Conservation (phyloP, 345 rosid species). For the Lepidium aucheri region DNA sequence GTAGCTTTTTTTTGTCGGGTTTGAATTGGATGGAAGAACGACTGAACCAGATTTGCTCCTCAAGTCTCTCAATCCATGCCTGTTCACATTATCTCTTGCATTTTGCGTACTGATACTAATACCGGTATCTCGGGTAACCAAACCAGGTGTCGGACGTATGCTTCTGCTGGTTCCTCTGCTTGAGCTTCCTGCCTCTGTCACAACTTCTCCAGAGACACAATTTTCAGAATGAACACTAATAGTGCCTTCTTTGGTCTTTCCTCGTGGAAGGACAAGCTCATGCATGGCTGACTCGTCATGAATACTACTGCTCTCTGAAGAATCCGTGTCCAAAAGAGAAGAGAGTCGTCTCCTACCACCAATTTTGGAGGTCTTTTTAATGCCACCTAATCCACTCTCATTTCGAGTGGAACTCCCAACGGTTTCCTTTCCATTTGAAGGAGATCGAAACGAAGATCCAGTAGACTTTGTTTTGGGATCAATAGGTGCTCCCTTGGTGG, state of each 20-base stretch:
- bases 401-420: constrained; percentile 55
- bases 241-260: constrained; percentile 37
- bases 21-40: constrained; percentile 39
- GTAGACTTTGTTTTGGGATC: constrained; percentile 46
- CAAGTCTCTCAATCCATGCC: constrained; percentile 39
- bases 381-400: constrained; percentile 13
- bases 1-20: constrained; percentile 33
- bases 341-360: constrained; percentile 29
- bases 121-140: constrained; percentile 21
- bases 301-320: constrained; percentile 60
- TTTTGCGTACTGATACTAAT: constrained; percentile 31
- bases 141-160: constrained; percentile 33
- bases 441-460: constrained; percentile 4
- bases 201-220: constrained; percentile 13
- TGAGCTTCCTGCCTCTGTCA: constrained; percentile 24
- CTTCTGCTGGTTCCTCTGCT: constrained; percentile 34
- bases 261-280: constrained; percentile 22
- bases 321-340: constrained; percentile 56
- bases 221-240: neutral
- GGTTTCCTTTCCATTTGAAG: constrained; percentile 43
- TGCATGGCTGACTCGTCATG: constrained; percentile 35
- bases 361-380: constrained; percentile 20
- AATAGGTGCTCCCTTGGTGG: constrained; percentile 34
- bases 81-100: constrained; percentile 24
- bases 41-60: constrained; percentile 48